Conservation (phyloP, 306 rosid species). For the Castanospermum australe region DNA sequence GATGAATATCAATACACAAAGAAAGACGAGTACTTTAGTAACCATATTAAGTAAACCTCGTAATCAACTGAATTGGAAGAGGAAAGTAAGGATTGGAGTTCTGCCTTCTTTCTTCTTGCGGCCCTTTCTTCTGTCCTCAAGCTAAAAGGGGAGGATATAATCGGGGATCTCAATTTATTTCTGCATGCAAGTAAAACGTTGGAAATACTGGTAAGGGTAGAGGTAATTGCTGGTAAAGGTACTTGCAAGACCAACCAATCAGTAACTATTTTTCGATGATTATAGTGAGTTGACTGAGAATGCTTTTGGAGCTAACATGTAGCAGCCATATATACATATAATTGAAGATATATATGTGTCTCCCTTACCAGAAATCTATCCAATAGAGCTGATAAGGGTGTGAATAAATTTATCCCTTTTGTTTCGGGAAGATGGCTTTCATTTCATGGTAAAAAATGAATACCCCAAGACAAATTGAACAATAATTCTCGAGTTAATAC, state of each 20-base stretch:
- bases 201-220: constrained; percentile 35
- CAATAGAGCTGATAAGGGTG: background rate
- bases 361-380: background rate
- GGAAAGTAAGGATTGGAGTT: constrained; percentile 15
- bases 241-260: background rate
- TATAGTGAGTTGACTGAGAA: background rate
- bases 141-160: constrained; percentile 74
- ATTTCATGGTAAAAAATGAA: background rate
- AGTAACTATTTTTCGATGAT: background rate
- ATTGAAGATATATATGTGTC: background rate
- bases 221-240: background rate
- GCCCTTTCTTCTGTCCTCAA: constrained; percentile 95
- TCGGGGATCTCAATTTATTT: constrained; percentile 71
- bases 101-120: constrained; percentile 86
- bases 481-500: background rate
- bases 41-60: background rate
- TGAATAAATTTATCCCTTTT: background rate
- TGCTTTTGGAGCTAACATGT: background rate
- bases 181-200: constrained; percentile 66
- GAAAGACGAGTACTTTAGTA: background rate
- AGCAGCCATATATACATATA: background rate
- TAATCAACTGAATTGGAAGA: background rate
- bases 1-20: background rate
- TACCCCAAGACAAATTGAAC: background rate
- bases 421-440: background rate